Percentiles rank a stretch among this genome's conserved stretches.
These are phyloP conservation scores for Amphicarpaea edgeworthii DNA, from an alignment of 306 rosid species.

Conservation along the genomic window DNA sequence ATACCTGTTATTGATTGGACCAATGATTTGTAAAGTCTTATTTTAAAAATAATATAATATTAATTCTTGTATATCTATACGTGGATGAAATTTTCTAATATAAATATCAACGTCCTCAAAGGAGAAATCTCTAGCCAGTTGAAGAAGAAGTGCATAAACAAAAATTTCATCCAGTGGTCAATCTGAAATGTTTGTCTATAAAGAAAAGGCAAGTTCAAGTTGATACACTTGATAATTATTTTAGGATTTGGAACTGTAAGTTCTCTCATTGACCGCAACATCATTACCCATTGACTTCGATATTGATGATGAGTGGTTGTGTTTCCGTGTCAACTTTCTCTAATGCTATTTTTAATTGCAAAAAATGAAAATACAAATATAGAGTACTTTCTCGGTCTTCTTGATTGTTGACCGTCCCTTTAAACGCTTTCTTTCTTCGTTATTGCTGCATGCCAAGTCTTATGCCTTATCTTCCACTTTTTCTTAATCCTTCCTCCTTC, in stretches of 20 bases:
- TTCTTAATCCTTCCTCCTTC: background rate
- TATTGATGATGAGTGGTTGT: background rate
- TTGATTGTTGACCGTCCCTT: conserved; percentile 33
- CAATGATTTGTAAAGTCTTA: no score
- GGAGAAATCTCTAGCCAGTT: background rate
- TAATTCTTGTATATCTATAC: background rate
- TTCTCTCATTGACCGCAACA: conserved; percentile 43
- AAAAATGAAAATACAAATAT: background rate
- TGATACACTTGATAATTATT: background rate
- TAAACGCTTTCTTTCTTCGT: conserved; percentile 16
- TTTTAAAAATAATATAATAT: no score
- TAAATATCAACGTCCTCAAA: background rate
- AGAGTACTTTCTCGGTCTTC: conserved; percentile 16
- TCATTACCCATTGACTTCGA: conserved; percentile 42
- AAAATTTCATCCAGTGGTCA: conserved; percentile 24
- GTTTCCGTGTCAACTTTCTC: conserved; percentile 26
- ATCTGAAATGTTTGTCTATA: background rate
- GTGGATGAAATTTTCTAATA: background rate
- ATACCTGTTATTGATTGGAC: no score
- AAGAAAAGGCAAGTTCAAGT: conserved; percentile 6
- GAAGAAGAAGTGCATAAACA: background rate
- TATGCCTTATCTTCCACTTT: conserved; percentile 40
- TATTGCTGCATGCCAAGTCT: conserved; percentile 1
- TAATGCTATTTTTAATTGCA: background rate
- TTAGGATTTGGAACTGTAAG: conserved; percentile 22